Evolutionary conservation across 2,329 filamentous ascomycete genomes (phyloP).

Genomic region (Phyllosticta citriasiana): DNA sequence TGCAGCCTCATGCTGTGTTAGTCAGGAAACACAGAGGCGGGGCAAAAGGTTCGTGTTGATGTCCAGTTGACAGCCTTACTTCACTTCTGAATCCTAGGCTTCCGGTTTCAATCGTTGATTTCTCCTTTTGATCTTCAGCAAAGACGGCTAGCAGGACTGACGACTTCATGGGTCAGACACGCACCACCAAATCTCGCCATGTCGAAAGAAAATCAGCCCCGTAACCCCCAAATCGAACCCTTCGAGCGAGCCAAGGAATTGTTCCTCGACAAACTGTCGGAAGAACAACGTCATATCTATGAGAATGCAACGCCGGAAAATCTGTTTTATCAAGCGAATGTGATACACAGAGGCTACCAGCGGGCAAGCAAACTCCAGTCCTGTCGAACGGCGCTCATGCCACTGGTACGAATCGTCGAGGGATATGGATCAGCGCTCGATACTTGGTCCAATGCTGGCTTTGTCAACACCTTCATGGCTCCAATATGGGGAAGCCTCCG

Average conservation of each 20-base stretch:
- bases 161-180: too few relatives aligned
- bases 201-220: too few relatives aligned
- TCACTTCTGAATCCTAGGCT: too few relatives aligned
- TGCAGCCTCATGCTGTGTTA: too few relatives aligned
- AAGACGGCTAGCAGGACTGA: too few relatives aligned
- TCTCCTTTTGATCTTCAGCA: too few relatives aligned
- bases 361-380: constrained; percentile 12
- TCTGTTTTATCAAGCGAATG: constrained; percentile 17
- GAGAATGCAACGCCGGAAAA: constrained; percentile 16
- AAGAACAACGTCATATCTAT: constrained; percentile 11
- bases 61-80: too few relatives aligned
- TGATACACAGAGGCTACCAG: constrained; percentile 14
- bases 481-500: constrained; percentile 18
- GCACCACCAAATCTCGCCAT: too few relatives aligned
- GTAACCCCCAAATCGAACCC: constrained; percentile 8
- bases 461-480: constrained; percentile 12
- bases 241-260: constrained; percentile 15
- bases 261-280: constrained; percentile 14
- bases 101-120: too few relatives aligned
- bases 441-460: constrained; percentile 15
- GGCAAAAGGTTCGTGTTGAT: too few relatives aligned
- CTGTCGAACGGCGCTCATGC: constrained; percentile 13
- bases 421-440: constrained; percentile 17
- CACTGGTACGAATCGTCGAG: constrained; percentile 13
- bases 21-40: too few relatives aligned